A percentile compares a stretch with the other conserved stretches of the same genome.
Evolutionary conservation across 2,329 filamentous ascomycete genomes (phyloP).

Genomic region (Teratosphaeria nubilosa): DNA sequence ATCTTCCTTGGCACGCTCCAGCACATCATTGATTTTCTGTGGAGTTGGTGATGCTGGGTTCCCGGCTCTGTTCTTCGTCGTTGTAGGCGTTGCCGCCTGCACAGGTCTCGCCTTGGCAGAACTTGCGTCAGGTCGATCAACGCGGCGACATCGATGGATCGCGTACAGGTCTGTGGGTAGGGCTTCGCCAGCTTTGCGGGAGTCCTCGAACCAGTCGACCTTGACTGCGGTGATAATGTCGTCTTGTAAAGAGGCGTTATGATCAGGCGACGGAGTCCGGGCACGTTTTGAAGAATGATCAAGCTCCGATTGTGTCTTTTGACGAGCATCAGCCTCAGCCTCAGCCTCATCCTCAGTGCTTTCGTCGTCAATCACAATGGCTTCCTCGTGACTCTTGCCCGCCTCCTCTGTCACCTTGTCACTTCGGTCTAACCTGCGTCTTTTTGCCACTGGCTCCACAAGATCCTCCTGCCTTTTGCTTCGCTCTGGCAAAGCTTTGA

Average conservation of each 20-base stretch:
- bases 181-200: constrained; percentile 30
- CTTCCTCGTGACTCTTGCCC: constrained; percentile 1
- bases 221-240: constrained; percentile 41
- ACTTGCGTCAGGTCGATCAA: constrained; percentile 13
- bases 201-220: constrained; percentile 45
- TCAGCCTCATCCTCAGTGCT: constrained; percentile 28
- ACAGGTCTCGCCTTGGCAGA: not conserved
- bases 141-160: constrained; percentile 41
- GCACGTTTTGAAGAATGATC: not conserved
- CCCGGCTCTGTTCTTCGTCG: not conserved
- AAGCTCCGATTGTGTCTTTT: not conserved
- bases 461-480: not conserved
- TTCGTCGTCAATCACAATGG: constrained; percentile 8
- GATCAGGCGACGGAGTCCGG: not conserved
- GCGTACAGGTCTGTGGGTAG: constrained; percentile 40
- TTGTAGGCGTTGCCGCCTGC: constrained; percentile 1
- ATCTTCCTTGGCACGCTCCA: constrained; percentile 44
- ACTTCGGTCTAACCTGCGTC: not conserved
- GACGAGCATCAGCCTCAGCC: constrained; percentile 7
- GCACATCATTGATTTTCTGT: constrained; percentile 26
- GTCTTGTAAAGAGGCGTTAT: constrained; percentile 1
- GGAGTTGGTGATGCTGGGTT: not conserved
- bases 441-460: not conserved
- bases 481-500: constrained; percentile 9
- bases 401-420: not conserved